Evolutionary conservation across 2,329 filamentous ascomycete species (phyloP).

Genomic region (Sclerotinia glacialis): DNA sequence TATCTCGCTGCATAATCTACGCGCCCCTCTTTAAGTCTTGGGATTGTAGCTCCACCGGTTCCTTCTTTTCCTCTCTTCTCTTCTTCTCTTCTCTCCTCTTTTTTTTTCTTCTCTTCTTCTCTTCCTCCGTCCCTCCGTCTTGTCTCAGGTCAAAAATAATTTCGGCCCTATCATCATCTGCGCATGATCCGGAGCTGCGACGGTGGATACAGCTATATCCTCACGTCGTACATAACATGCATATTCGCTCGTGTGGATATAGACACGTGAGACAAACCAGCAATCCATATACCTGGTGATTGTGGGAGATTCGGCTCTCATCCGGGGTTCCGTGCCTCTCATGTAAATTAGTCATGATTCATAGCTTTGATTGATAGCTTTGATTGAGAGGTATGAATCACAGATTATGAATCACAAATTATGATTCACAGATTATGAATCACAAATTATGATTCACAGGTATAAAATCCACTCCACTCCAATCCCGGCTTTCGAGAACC

Average conservation of each 20-base stretch:
- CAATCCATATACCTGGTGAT: neutral
- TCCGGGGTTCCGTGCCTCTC: neutral
- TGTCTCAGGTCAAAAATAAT: too few species aligned
- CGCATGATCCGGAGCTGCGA: neutral
- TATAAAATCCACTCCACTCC: too few species aligned
- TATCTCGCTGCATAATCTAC: conserved; percentile 7
- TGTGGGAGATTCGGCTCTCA: neutral
- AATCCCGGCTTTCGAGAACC: too few species aligned
- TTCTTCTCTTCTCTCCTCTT: too few species aligned
- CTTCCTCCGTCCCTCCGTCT: too few species aligned
- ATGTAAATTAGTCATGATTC: neutral
- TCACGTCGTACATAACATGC: neutral
- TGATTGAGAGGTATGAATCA: neutral
- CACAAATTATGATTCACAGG: too few species aligned
- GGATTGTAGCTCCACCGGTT: neutral
- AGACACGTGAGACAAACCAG: neutral
- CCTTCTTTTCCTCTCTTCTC: too few species aligned
- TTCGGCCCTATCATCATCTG: too few species aligned
- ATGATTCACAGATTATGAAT: too few species aligned
- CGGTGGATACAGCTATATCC: neutral
- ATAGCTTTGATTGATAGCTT: neutral
- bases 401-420: neutral
- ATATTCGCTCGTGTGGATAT: neutral
- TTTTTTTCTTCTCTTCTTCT: too few species aligned
- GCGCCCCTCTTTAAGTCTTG: neutral